Base-by-base conservation (phyloP, 1,284 basidiomycete species). In the Naganishia cerealis region DNA sequence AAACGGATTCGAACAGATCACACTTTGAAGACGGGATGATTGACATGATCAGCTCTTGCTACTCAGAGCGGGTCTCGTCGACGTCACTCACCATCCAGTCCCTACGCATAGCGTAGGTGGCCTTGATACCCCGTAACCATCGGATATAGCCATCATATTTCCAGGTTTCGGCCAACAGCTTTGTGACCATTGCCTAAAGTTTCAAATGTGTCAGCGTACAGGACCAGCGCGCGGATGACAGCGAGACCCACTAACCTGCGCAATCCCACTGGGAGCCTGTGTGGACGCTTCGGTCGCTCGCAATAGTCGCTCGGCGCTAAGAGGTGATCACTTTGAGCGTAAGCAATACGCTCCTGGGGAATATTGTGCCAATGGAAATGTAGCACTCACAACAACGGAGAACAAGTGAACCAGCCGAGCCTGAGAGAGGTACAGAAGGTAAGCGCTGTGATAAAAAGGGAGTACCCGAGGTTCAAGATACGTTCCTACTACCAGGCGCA, bases 191-290 rank as follows among this genome's bases (percentile, higher is more conserved):
- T 1, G 87, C 84, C 61, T 63, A n/a, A 15, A 15, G 21, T 1
- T 16, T 15, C 24, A 18, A 21, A 50, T 4, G 77, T 75, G 24
- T 39, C n/a, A 62, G 46, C 12, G n/a, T 24, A 15, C 21, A 38
- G 12, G n/a, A 1, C 1, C 8, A 15, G 18, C 9, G 1, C 15
- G 15, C 16, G 36, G 7, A 26, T n/a, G n/a, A 52, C 16, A 5
- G 46, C 2, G 29, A 24, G 7, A 24, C 29, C 29, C 29, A 63
- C 39, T 16, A 16, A 43, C 61, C 81, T 88, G 87, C 52, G 84
- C 83, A 72, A 92, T 88, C 2, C 90, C 90, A 69, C 86, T 88
- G 2, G 90, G 89, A 0, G 85, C 85, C 75, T 90, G 89, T 0
- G 89, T 87, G 16, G 85, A 84, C 0, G 85, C 86, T 81, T 94